phyloP scores from a whole-genome alignment of 495 filamentous ascomycete species.

The Penicillium cosmopolitanum region DNA sequence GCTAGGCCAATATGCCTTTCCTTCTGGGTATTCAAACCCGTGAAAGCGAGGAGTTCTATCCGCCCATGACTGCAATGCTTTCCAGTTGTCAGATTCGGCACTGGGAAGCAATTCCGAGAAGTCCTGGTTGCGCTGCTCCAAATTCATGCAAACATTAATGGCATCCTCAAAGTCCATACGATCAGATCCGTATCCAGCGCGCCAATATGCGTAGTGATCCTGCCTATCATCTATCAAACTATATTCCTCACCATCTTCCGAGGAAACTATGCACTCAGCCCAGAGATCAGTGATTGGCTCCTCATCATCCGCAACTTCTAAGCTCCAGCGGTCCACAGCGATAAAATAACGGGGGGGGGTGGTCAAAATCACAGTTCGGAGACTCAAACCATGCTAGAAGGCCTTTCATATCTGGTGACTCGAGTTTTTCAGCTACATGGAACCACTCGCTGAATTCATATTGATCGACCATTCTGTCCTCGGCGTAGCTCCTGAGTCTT shows the following conservation, averaged over 20 bases:
- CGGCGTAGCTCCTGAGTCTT: not conserved
- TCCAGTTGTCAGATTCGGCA: conserved; percentile 4
- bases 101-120: not conserved
- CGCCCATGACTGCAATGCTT: not conserved
- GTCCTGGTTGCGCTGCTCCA: not conserved
- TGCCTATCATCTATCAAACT: not conserved
- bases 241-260: not conserved
- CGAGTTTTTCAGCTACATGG: conserved; percentile 5
- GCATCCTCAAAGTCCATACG: not conserved
- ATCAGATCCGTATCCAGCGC: not conserved
- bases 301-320: not conserved
- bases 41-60: not conserved
- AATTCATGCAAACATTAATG: not conserved
- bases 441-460: not conserved
- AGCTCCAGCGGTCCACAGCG: not conserved
- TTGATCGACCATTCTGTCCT: not conserved
- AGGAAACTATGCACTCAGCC: conserved; percentile 1
- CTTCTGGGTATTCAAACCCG: not conserved
- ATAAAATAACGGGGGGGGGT: not conserved
- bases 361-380: not conserved
- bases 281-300: not conserved
- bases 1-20: not conserved
- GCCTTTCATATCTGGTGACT: conserved; percentile 4
- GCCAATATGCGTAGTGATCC: not conserved
- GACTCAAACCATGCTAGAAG: conserved; percentile 8